A percentile compares a stretch with the other conserved stretches of the same genome.
Evolutionary conservation across 768 basidiomycete species (phyloP).

Genomic region (Suillus sp.): DNA sequence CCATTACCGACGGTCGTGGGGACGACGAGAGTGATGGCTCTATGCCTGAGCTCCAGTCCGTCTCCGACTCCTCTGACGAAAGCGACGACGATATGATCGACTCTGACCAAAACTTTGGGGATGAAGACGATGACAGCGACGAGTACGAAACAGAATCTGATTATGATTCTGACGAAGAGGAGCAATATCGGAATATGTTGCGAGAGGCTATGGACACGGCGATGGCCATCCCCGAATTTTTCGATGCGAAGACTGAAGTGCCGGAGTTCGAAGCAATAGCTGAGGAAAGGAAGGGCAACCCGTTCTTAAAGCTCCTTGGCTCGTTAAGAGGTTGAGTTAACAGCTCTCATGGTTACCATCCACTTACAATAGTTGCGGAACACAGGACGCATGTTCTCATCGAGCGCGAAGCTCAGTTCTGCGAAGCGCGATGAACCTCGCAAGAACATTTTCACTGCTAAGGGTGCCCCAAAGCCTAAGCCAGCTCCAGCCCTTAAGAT

Average conservation of each 20-base stretch:
- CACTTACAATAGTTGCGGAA: constrained; percentile 8
- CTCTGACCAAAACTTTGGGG: constrained; percentile 35
- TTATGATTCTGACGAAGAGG: constrained; percentile 72
- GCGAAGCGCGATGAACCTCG: constrained; percentile 37
- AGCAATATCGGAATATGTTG: constrained; percentile 58
- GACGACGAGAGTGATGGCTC: constrained; percentile 49
- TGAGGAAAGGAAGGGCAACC: constrained; percentile 66
- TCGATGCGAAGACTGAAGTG: constrained; percentile 49
- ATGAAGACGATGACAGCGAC: constrained; percentile 39
- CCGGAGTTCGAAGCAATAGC: constrained; percentile 46
- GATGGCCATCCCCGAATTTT: constrained; percentile 56
- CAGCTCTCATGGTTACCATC: background rate
- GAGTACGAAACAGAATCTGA: constrained; percentile 42
- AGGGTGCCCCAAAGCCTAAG: constrained; percentile 16
- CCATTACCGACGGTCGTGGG: constrained; percentile 47
- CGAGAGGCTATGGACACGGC: constrained; percentile 76
- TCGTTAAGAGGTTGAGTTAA: constrained; percentile 62
- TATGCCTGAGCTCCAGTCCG: constrained; percentile 69
- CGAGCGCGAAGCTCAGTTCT: constrained; percentile 47
- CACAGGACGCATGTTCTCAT: constrained; percentile 65
- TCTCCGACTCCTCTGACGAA: constrained; percentile 60
- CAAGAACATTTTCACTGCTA: constrained; percentile 25
- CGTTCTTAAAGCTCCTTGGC: constrained; percentile 75
- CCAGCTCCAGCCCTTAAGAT: constrained; percentile 9
- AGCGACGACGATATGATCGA: constrained; percentile 37